These are phyloP conservation scores for Tricholoma sp. DNA, from an alignment of 768 basidiomycete genomes.

Conservation along the genomic window DNA sequence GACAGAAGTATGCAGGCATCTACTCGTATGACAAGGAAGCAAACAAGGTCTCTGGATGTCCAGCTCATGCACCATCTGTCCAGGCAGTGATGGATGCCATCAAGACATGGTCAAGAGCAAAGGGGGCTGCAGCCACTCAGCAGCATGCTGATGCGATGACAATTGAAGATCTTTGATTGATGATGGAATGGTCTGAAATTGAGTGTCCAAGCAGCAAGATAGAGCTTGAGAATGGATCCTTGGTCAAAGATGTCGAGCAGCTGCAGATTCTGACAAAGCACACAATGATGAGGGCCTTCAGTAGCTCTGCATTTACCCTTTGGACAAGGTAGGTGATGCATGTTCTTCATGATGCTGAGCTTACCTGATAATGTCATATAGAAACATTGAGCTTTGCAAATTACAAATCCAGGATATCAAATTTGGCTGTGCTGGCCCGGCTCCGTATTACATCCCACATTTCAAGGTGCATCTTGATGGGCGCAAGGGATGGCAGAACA, in stretches of 20 bases:
- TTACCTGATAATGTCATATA: not conserved
- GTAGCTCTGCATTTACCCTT: conserved; percentile 20
- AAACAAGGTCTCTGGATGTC: conserved; percentile 22
- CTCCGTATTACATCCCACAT: too few relatives aligned
- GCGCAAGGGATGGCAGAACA: too few relatives aligned
- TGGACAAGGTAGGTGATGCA: conserved; percentile 24
- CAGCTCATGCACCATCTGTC: conserved; percentile 19
- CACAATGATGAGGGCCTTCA: conserved; percentile 23
- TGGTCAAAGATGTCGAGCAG: not conserved
- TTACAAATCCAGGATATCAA: too few relatives aligned
- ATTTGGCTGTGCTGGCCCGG: too few relatives aligned
- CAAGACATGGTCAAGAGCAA: conserved; percentile 13
- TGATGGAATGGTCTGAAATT: conserved; percentile 23
- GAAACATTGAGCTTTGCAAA: not conserved
- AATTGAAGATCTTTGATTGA: conserved; percentile 22
- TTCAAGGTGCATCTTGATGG: too few relatives aligned
- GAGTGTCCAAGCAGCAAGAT: conserved; percentile 11
- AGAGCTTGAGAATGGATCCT: not conserved
- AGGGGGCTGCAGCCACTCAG: conserved; percentile 16
- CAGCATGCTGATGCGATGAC: conserved; percentile 27
- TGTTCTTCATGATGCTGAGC: not conserved
- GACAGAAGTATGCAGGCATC: conserved; percentile 16
- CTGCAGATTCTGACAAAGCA: conserved; percentile 18
- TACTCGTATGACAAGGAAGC: conserved; percentile 22
- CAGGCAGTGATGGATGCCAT: conserved; percentile 18